Base-by-base conservation (phyloP, 176 grass and related monocot genomes). In the Puya raimondii region DNA sequence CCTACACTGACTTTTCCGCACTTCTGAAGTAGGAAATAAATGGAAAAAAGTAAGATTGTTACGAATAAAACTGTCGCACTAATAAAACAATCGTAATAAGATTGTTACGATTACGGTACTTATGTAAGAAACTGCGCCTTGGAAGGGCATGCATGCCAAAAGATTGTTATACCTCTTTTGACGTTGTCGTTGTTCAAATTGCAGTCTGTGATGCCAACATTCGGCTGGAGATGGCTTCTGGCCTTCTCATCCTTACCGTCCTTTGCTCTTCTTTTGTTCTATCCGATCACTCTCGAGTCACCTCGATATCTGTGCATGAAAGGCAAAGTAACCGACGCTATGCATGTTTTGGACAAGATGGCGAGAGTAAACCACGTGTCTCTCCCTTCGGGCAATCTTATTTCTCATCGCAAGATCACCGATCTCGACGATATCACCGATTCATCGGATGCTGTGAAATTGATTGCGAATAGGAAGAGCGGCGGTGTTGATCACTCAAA, bases 161-260 rank as follows among this genome's bases (percentile, higher is more conserved):
- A 42, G 33, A 42, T 42, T 42, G 33, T 42, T 11, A 0, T 20
- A 64, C 25, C 7, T 75, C 23, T 17, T 75, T 33, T 53, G n/a
- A 49, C 10, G 33, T 20, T 27, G 14, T 53, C 23, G 61, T 70
- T 72, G 23, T 18, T 83, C 67, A 73, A 72, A 84, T 76, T 73
- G 26, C 79, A 97, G 93, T 70, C 78, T 50, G 82, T 97, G 15
- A 97, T 97, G 86, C 93, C 89, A 82, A 13, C 27, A 65, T 87
- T 97, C 81, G 89, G 89, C 47, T 97, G 93, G 93, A 92, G 93
- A 59, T 92, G 86, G 88, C 83, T 97, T 67, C 76, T 97, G 61
- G 84, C 79, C 48, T 68, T 92, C n/a, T 92, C 89, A 23, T 92
- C 93, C 66, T 73, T 97, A 47, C 93, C 93, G 49, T 90, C 89